Base-by-base conservation (phyloP, 2,329 filamentous ascomycete species). In the Sphaerulina vaccinii region DNA sequence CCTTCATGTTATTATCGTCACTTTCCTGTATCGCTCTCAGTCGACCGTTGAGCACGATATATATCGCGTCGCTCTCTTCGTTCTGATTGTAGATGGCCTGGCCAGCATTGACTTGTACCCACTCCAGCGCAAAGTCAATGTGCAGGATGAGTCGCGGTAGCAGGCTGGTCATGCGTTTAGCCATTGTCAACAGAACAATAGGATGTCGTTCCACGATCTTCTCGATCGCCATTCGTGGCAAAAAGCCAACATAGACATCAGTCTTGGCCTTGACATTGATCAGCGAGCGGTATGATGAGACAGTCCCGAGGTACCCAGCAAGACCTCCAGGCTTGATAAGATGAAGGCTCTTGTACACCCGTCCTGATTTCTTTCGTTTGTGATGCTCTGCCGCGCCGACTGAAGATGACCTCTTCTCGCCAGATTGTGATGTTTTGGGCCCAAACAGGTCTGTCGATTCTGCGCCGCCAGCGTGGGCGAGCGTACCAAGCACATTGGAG, bases 241-340 rank as follows among this genome's bases (percentile, higher is more conserved):
- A 75, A 60, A 99, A 99, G 1, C 93, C 93, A 11, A 99, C 93
- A 64, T 96, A 97, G 2, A 97, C 93, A 71, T 99, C 93, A 0
- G 95, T 99, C 73, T 97, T 97, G 2, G 93, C 95, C 32, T 92
- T 87, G 1, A 99, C 91, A 66, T 97, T 92, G 16, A 96, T 93
- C 67, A 97, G 96, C 0, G 93, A 99, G 21, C 93, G 80, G 68
- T 96, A 96, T 0, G 91, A 96, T 2, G 93, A 96, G 15, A 99
- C 86, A 0, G 90, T 93, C 4, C 93, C 91, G 24, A 97, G 84
- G 64, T 99, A 99, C 0, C 93, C 95, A 46, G 93, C 92, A 29
- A 99, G 79, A 0, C 91, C 91, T 43, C 93, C 93, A 2, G 93
- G 93, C 66, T 96, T 99, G 58, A 96, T 91, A 60, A 97, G 75